Evolutionary conservation across 2,329 filamentous ascomycete species (phyloP), one percentile per base, ranked within the genome.

Genomic region (Aspergillus quadrilineatus): DNA sequence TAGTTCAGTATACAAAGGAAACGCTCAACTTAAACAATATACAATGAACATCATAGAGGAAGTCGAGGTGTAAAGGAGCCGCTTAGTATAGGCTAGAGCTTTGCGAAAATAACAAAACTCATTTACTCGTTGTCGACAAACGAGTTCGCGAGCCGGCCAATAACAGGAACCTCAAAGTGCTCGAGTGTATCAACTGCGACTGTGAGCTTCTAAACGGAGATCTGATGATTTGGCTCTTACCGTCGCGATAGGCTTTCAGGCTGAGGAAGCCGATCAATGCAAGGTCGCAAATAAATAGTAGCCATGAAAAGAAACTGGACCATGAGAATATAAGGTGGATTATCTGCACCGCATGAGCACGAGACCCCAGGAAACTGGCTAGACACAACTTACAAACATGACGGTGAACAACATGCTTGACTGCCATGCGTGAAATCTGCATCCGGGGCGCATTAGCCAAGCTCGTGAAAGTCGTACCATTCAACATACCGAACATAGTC

Each of bases 371-470:
- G 28, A 44, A 12, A 36, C 42, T 41, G n/a, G 37, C 15, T 30
- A 17, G 39, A 36, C 4, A n/a, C 15, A 45, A 71, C 78, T 66
- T 67, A 84, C 80, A 64, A 85, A 85, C 39, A 85, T 71, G 48
- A 83, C 83, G 0, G 89, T 88, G 73, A 96, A 97, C 3, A 96
- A 75, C 67, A 96, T 80, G 61, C 88, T 87, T 6, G 89, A 90
- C 76, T 99, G 94, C 93, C 94, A 99, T 6, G 94, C 94, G 74
- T 99, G 94, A 66, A 97, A 97, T 61, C 90, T 93, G 64, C 36
- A 56, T 47, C 41, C 42, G 51, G 56, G 58, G 50, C 22, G 15
- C 22, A 26, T 51, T 43, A 22, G 22, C 9, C 15, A 28, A 32
- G 4, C 10, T n/a, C 26, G 22, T 14, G 3, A 30, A 32, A 12